Evolutionary conservation across 257 asterid genomes (phyloP).

Genomic region (Fraxinus anomala): DNA sequence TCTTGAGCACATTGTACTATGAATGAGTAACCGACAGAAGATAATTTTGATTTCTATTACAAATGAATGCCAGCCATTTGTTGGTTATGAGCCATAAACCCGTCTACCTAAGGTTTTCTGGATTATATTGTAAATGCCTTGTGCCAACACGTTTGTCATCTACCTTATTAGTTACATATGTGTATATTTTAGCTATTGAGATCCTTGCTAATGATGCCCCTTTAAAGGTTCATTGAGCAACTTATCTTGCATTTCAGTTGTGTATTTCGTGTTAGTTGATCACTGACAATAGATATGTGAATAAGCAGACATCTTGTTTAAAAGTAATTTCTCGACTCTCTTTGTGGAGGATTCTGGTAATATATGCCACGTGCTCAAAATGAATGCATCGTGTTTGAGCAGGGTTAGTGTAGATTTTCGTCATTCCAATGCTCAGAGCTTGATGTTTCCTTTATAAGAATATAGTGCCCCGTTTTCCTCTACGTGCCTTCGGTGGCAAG

Average conservation of each 20-base stretch:
- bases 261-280: constrained; percentile 25
- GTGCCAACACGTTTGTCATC: constrained; percentile 22
- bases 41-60: constrained; percentile 13
- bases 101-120: constrained; percentile 13
- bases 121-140: constrained; percentile 31
- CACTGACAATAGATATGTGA: constrained; percentile 29
- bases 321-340: not conserved
- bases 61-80: constrained; percentile 14
- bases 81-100: constrained; percentile 20
- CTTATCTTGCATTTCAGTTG: constrained; percentile 26
- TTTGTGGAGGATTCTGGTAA: not conserved
- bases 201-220: constrained; percentile 29
- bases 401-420: not conserved
- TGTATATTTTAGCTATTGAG: constrained; percentile 44
- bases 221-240: constrained; percentile 27
- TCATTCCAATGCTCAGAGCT: not conserved
- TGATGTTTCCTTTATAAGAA: not conserved
- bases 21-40: constrained; percentile 23
- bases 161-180: constrained; percentile 33
- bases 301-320: constrained; percentile 18
- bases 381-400: not conserved
- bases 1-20: constrained; percentile 21
- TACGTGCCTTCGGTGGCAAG: not conserved
- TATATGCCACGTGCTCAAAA: not conserved
- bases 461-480: not conserved